These are phyloP conservation scores for Talaromyces atroroseus DNA, from an alignment of 2,329 filamentous ascomycete genomes.

Conservation along the genomic window DNA sequence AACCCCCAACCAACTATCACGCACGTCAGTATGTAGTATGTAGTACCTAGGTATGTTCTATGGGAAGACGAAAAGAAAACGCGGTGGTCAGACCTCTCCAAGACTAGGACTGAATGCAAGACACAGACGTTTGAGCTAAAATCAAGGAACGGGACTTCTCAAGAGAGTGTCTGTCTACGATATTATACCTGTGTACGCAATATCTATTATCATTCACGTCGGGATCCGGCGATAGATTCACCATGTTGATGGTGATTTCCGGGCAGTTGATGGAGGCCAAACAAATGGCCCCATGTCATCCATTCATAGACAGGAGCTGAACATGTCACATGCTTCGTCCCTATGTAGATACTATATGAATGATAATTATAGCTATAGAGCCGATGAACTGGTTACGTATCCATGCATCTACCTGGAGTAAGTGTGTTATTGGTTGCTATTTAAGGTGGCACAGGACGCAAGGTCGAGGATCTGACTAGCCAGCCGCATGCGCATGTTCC, in stretches of 20 bases:
- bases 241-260: neutral
- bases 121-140: neutral
- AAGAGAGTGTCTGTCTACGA: neutral
- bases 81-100: neutral
- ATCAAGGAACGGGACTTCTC: neutral
- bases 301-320: neutral
- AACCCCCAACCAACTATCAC: too few species aligned
- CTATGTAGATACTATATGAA: neutral
- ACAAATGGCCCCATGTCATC: neutral
- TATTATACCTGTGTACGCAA: too few species aligned
- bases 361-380: neutral
- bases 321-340: neutral
- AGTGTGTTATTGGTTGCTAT: neutral
- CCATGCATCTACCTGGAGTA: neutral
- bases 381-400: neutral
- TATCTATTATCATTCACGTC: too few species aligned
- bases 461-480: neutral
- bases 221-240: too few species aligned
- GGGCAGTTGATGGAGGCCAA: neutral
- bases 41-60: too few species aligned
- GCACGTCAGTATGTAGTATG: too few species aligned
- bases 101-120: neutral
- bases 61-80: neutral
- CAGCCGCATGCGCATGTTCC: neutral
- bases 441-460: neutral